Base-by-base conservation (phyloP, 768 basidiomycete genomes). In the Auriscalpium vulgare region DNA sequence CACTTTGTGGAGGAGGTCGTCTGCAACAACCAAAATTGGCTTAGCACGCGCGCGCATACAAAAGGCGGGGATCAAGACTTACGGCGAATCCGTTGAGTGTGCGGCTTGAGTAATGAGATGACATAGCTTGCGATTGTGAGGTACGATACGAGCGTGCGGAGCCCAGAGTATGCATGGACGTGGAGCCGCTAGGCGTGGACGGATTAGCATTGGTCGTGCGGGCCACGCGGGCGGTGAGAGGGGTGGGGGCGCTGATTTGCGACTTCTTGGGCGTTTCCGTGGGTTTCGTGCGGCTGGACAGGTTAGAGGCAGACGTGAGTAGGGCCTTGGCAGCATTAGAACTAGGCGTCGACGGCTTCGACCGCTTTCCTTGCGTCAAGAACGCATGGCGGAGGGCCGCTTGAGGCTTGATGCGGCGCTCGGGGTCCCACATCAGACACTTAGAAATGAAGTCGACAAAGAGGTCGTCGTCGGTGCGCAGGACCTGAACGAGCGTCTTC, bases 381-480 rank as follows among this genome's bases (percentile, higher is more conserved):
- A 93, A 97, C 10, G 90, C 88, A 71, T 97, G 95, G 21, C 93
- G 84, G 74, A 97, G 70, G 1, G 95, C 95, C 10, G 88, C 81
- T 63, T 93, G 88, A 4, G 95, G 95, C 69, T 97, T 98, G 67
- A 99, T 79, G 36, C 97, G 82, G 51, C 91, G 82, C 64, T 98
- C 95, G 9, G 97, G 97, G 73, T 99, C 97, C 95, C 95, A 99
- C 34, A 90, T 79, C n/a, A 99, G 78, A 71, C 97, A 99, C 69
- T 95, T 97, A 1, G 90, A 79, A 60, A 98, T 88, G 69, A 99
- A 99, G 72, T 99, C 97, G 55, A 99, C 78, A 62, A 99, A 98
- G 46, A 90, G 85, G 56, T 95, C 92, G 66, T 98, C 97, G 56
- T 94, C 91, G 66, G 87, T 91, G 55, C 91, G 84, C 50, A 99